These are phyloP conservation scores for Hydnum rufescens DNA, from an alignment of 768 basidiomycete genomes.

Conservation along the genomic window DNA sequence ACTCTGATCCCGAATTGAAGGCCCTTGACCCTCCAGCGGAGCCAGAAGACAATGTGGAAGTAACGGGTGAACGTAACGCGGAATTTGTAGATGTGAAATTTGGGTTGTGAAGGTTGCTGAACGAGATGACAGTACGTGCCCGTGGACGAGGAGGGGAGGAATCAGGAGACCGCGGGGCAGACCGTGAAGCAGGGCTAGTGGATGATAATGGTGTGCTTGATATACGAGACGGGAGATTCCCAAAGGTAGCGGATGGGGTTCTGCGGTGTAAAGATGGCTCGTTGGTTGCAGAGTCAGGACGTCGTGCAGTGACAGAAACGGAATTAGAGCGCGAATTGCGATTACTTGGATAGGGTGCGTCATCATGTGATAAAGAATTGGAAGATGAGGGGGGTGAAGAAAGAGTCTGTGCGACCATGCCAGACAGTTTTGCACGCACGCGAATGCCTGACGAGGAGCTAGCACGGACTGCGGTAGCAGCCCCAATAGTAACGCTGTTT, in stretches of 20 bases:
- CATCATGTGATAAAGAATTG: background rate
- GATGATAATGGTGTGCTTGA: background rate
- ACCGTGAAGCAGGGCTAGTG: background rate
- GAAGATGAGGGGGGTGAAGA: background rate
- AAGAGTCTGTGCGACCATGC: background rate
- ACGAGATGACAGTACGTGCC: background rate
- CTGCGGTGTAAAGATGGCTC: background rate
- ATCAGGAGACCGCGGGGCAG: background rate
- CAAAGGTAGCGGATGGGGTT: background rate
- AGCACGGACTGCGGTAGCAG: too few species aligned
- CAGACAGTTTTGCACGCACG: background rate
- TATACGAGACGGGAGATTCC: background rate
- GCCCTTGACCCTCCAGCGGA: background rate
- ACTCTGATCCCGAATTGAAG: too few species aligned
- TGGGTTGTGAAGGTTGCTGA: background rate
- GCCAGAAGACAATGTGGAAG: background rate
- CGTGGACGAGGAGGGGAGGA: background rate
- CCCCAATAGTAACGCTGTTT: background rate
- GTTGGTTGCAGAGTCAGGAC: background rate
- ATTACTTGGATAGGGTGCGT: background rate
- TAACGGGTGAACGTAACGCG: background rate
- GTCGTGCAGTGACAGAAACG: background rate
- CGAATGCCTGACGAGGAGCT: too few species aligned
- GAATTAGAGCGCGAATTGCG: background rate
- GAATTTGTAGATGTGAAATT: background rate